Evolutionary conservation across 176 grass and related monocot species (phyloP).

Genomic region (Carex littledalei): DNA sequence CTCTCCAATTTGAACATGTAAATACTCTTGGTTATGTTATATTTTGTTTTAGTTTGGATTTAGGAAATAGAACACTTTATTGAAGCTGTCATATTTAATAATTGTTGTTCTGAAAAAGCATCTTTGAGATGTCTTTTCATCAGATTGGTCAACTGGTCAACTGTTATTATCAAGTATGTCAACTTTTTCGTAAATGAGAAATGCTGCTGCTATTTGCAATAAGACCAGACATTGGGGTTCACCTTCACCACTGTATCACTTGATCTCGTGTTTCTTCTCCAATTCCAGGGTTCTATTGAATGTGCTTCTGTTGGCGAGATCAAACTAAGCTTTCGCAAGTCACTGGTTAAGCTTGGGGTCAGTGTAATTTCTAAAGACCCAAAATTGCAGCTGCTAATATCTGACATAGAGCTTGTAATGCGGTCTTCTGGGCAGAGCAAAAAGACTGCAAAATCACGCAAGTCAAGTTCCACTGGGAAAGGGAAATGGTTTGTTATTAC

Average conservation of each 20-base stretch:
- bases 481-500: conserved; percentile 96
- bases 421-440: conserved; percentile 54
- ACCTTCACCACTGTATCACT: not conserved
- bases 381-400: conserved; percentile 84
- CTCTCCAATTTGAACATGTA: not conserved
- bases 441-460: conserved; percentile 49
- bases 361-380: conserved; percentile 97
- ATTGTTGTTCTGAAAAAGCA: not conserved
- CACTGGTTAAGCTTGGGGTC: conserved; percentile 83
- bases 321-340: conserved; percentile 96
- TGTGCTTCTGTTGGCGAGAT: conserved; percentile 90
- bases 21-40: not conserved
- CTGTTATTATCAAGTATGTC: not conserved
- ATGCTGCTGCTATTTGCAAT: not conserved
- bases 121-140: not conserved
- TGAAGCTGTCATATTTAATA: not conserved
- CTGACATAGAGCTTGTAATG: conserved; percentile 85
- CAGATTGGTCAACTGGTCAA: not conserved
- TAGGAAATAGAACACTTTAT: not conserved
- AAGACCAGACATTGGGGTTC: not conserved
- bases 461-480: conserved; percentile 79
- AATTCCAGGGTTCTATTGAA: conserved; percentile 76
- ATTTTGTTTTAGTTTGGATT: not conserved
- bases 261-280: not conserved
- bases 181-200: not conserved